Conservation (phyloP, 805 yeast species). For the Starmerella scarabaei region DNA sequence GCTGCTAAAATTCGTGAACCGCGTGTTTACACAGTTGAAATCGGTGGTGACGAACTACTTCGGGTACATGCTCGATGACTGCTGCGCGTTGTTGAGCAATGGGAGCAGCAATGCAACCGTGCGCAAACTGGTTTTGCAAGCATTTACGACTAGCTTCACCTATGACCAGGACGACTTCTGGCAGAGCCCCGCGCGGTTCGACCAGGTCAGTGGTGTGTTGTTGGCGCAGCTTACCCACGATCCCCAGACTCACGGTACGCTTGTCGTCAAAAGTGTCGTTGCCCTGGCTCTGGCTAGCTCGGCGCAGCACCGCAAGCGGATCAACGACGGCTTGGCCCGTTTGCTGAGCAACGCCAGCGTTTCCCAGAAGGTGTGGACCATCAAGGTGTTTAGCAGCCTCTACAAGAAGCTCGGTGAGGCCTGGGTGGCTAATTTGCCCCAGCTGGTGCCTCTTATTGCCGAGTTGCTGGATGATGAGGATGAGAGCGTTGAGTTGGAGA, state of each 20-base stretch:
- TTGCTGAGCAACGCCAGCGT: slow-evolving; percentile 49
- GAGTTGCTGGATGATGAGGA: slow-evolving; percentile 93
- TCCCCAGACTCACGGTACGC: slow-evolving; percentile 65
- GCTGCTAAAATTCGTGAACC: slow-evolving; percentile 75
- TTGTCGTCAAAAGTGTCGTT: slow-evolving; percentile 66
- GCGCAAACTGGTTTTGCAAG: slow-evolving; percentile 58
- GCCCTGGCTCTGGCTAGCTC: slow-evolving; percentile 54
- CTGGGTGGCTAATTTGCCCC: slow-evolving; percentile 86
- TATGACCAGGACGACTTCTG: slow-evolving; percentile 91
- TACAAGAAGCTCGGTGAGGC: slow-evolving; percentile 89
- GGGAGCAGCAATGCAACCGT: slow-evolving; percentile 26
- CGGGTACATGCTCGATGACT: slow-evolving; percentile 73
- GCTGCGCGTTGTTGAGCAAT: slow-evolving; percentile 31
- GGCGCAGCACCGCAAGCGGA: slow-evolving; percentile 53
- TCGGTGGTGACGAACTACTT: slow-evolving; percentile 80
- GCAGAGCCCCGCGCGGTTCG: slow-evolving; percentile 79
- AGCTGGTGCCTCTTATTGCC: slow-evolving; percentile 87
- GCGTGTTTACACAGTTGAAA: slow-evolving; percentile 68
- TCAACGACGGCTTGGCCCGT: slow-evolving; percentile 49
- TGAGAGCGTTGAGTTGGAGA: slow-evolving; percentile 83
- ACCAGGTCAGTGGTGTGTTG: slow-evolving; percentile 48
- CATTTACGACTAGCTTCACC: slow-evolving; percentile 69
- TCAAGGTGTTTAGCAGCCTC: slow-evolving; percentile 61
- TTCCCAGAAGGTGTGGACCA: slow-evolving; percentile 65
- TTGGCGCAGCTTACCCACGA: slow-evolving; percentile 46